Percentiles rank a stretch among this genome's conserved stretches.
phyloP scores from a whole-genome alignment of 108 stramenopile species.

The Ochromonas danica region DNA sequence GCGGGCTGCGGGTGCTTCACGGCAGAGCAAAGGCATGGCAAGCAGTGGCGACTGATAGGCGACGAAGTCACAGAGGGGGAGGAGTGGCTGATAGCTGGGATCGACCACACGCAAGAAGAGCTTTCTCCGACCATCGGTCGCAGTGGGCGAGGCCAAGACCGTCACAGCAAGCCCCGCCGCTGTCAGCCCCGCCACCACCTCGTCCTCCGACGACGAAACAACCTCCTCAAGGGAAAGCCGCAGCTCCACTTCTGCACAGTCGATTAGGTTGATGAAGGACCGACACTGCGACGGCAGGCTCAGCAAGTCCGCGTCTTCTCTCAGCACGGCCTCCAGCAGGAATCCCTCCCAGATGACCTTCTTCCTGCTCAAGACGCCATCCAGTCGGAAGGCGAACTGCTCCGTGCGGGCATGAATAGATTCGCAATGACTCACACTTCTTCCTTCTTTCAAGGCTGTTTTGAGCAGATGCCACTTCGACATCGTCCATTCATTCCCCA shows the following conservation, averaged over 20 bases:
- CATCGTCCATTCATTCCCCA: no score
- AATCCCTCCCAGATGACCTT: background rate
- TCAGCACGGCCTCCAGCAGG: background rate
- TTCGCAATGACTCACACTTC: background rate
- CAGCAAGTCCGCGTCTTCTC: background rate
- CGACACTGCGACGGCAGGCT: background rate
- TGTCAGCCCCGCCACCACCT: no score
- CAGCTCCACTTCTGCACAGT: no score
- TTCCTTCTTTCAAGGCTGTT: background rate
- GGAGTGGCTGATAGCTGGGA: background rate
- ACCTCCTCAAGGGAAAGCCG: no score
- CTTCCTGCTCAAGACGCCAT: background rate
- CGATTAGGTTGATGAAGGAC: background rate
- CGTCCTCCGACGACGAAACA: no score
- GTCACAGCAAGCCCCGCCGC: no score
- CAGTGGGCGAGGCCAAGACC: background rate
- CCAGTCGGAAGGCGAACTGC: no score
- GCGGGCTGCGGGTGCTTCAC: background rate
- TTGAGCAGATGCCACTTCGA: background rate
- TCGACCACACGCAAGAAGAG: background rate
- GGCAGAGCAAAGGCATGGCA: background rate
- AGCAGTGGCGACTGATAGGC: background rate
- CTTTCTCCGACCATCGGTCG: background rate
- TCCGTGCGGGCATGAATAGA: constrained; percentile 2
- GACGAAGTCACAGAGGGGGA: background rate